phyloP scores from a whole-genome alignment of 805 yeast species.

The Cyberlindnera saturnus region DNA sequence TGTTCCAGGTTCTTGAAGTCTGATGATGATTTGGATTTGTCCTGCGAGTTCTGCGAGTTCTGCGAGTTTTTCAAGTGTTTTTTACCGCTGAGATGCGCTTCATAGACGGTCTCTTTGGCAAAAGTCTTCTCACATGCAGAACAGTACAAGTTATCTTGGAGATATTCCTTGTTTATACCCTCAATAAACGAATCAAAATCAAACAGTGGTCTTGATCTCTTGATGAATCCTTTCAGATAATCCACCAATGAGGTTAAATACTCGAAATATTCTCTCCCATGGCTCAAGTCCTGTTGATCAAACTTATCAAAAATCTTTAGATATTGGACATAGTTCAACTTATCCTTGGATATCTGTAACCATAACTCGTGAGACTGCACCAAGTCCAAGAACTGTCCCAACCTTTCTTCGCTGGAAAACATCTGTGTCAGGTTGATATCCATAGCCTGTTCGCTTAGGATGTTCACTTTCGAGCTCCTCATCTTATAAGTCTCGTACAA shows the following conservation, averaged over 20 bases:
- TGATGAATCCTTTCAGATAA: slow-evolving; percentile 46
- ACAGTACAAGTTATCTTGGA: slow-evolving; percentile 42
- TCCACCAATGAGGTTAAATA: slow-evolving; percentile 37
- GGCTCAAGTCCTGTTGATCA: slow-evolving; percentile 21
- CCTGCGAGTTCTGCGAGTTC: slow-evolving; percentile 9
- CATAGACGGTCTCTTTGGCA: slow-evolving; percentile 56
- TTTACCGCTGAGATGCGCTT: slow-evolving; percentile 67
- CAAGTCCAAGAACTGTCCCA: slow-evolving; percentile 63
- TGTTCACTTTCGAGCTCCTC: slow-evolving; percentile 16
- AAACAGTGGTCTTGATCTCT: slow-evolving; percentile 43
- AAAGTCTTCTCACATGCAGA: slow-evolving; percentile 57
- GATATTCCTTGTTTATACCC: slow-evolving; percentile 11
- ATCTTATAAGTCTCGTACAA: slow-evolving; percentile 13
- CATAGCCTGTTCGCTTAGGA: slow-evolving; percentile 45
- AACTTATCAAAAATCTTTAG: slow-evolving; percentile 40
- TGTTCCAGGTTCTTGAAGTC: slow-evolving; percentile 1
- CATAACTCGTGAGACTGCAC: slow-evolving; percentile 44
- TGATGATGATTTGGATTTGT: slow-evolving; percentile 16
- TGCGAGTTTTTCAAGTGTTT: slow-evolving; percentile 54
- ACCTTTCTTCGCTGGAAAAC: slow-evolving; percentile 55
- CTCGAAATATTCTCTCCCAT: slow-evolving; percentile 20
- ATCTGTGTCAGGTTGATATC: slow-evolving; percentile 41
- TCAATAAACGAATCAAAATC: slow-evolving; percentile 29
- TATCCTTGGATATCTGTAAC: slow-evolving; percentile 37
- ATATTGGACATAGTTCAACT: slow-evolving; percentile 44